Conservation (phyloP, 306 rosid species). For the Pterocarpus santalinus region DNA sequence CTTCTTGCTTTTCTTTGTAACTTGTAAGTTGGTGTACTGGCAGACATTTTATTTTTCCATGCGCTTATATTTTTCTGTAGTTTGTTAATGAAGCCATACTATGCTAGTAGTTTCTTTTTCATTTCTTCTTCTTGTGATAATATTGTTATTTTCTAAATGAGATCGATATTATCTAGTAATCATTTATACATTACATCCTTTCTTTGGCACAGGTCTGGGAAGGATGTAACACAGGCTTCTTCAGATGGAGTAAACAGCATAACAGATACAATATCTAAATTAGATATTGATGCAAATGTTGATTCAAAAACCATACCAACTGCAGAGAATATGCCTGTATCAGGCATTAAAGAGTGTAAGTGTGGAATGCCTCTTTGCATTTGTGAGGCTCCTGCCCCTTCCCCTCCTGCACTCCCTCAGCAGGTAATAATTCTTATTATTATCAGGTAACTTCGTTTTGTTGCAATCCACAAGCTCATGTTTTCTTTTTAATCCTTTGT, state of each 20-base stretch:
- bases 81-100: conserved; percentile 1
- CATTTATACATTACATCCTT: conserved; percentile 13
- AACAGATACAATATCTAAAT: conserved; percentile 69
- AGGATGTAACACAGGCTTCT: conserved; percentile 56
- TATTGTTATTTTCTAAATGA: conserved; percentile 29
- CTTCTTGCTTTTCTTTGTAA: no score
- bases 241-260: conserved; percentile 57
- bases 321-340: conserved; percentile 52
- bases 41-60: conserved; percentile 10
- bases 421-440: conserved; percentile 62
- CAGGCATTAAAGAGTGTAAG: conserved; percentile 69
- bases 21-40: neutral
- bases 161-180: conserved; percentile 24
- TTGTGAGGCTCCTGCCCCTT: conserved; percentile 81
- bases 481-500: conserved; percentile 31
- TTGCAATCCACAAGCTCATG: conserved; percentile 32
- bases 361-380: conserved; percentile 99
- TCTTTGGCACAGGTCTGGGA: conserved; percentile 66
- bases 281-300: conserved; percentile 61
- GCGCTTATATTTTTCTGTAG: conserved; percentile 13
- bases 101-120: conserved; percentile 10
- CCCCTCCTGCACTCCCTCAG: conserved; percentile 53
- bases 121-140: conserved; percentile 10
- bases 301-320: conserved; percentile 54
- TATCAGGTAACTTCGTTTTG: conserved; percentile 8